phyloP scores from a whole-genome alignment of 352 stramenopile species.

The Globisporangium nodosum region DNA sequence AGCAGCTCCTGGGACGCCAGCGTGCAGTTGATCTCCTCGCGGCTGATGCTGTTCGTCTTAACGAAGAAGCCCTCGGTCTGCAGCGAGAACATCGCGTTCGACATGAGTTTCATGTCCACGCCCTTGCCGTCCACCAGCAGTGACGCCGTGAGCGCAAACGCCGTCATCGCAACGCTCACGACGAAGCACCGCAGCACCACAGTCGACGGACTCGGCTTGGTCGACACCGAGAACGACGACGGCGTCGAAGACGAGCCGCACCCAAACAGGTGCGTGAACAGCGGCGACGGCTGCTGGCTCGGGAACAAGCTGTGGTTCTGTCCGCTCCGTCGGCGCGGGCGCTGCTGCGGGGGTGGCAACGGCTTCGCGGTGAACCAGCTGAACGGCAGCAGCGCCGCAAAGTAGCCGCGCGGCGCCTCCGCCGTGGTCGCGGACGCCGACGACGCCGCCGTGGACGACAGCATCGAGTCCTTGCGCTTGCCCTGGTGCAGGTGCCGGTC shows the following conservation, averaged over 20 bases:
- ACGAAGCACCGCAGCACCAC: slow-evolving; percentile 25
- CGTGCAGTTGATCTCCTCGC: slow-evolving; percentile 63
- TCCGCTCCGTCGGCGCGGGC: slow-evolving; percentile 10
- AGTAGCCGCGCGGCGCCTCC: slow-evolving; percentile 10
- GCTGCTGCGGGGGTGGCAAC: neutral
- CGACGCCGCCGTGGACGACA: slow-evolving; percentile 13
- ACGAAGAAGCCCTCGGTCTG: slow-evolving; percentile 54
- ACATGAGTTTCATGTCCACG: slow-evolving; percentile 71
- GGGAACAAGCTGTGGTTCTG: slow-evolving; percentile 12
- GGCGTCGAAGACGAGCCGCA: slow-evolving; percentile 7
- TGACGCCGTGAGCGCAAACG: slow-evolving; percentile 35
- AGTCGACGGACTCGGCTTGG: slow-evolving; percentile 9
- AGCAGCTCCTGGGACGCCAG: slow-evolving; percentile 39
- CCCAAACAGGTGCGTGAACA: slow-evolving; percentile 9
- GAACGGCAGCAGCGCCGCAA: slow-evolving; percentile 37
- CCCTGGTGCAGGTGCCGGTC: slow-evolving; percentile 23
- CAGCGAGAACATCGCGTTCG: slow-evolving; percentile 60
- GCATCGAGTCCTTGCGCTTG: slow-evolving; percentile 51
- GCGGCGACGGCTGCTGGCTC: slow-evolving; percentile 4
- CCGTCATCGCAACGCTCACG: slow-evolving; percentile 17
- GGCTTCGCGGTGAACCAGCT: slow-evolving; percentile 26
- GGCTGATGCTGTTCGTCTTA: slow-evolving; percentile 22
- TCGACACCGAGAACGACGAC: slow-evolving; percentile 17
- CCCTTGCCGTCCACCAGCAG: slow-evolving; percentile 35
- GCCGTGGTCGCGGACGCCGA: slow-evolving; percentile 5